These are phyloP conservation scores for Microdochium nivale DNA, from an alignment of 2,329 filamentous ascomycete species.

Conservation along the genomic window DNA sequence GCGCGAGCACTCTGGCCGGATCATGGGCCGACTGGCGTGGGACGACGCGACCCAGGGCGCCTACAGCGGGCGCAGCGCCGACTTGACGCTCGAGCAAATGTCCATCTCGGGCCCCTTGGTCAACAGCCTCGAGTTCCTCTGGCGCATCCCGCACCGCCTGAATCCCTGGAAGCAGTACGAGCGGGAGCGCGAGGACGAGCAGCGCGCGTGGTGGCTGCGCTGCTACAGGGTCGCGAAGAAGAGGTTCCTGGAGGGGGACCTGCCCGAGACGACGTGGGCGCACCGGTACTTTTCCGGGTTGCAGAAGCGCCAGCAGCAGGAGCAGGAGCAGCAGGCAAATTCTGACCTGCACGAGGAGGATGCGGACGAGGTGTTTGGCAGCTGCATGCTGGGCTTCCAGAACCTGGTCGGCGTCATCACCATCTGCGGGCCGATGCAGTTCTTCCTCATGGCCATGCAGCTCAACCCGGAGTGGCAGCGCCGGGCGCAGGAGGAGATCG, in stretches of 20 bases:
- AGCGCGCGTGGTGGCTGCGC: constrained; percentile 36
- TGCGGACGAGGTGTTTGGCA: constrained; percentile 35
- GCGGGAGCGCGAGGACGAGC: constrained; percentile 29
- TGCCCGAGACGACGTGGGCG: constrained; percentile 37
- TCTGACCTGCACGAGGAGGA: constrained; percentile 27
- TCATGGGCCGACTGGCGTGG: constrained; percentile 41
- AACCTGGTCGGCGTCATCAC: constrained; percentile 42
- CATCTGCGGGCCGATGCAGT: constrained; percentile 38
- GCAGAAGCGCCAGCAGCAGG: no score
- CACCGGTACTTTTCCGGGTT: constrained; percentile 39
- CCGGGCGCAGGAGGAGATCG: constrained; percentile 48
- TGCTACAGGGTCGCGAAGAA: constrained; percentile 31
- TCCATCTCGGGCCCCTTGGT: constrained; percentile 42
- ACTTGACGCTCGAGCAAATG: constrained; percentile 39
- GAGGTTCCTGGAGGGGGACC: constrained; percentile 27
- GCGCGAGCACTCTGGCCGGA: constrained; percentile 38
- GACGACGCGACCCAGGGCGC: constrained; percentile 37
- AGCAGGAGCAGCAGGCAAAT: constrained; percentile 33
- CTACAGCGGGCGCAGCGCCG: constrained; percentile 35
- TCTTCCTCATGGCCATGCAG: constrained; percentile 43
- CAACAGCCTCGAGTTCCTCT: constrained; percentile 40
- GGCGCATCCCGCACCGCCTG: constrained; percentile 30
- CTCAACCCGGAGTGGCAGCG: constrained; percentile 43
- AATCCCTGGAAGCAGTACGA: constrained; percentile 42
- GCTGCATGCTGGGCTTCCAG: constrained; percentile 43